Base-by-base conservation (phyloP, 345 rosid genomes). In the Eucalyptus rudis region DNA sequence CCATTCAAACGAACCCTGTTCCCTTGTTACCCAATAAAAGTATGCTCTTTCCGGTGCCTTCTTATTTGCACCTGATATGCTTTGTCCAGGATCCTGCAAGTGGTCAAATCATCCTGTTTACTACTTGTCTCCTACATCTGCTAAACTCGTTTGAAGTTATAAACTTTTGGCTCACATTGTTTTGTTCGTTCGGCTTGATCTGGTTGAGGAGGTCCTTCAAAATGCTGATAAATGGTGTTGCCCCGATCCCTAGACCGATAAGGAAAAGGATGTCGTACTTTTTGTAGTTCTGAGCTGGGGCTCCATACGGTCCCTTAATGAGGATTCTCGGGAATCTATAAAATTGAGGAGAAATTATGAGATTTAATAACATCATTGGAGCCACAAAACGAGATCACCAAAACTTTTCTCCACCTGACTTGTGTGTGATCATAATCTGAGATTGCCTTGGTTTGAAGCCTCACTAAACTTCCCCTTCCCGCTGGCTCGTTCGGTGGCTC, bases 1-100 rank as follows among this genome's bases (percentile, higher is more conserved):
- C 99, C 99, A 98, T 86, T 98, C 99, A 85, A 97, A 98, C 27
- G 99, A 98, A 87, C 94, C 92, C 93, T 98, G 99, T 90, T 98
- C 99, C 90, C 99, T 95, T 33, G 99, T 98, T 7, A 97, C 99
- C 99, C 99, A 98, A 88, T 95, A 97, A 85, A 98, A 98, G 80
- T 98, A 97, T 8, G 99, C 99, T 92, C 99, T 94, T 89, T 94
- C 97, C 4, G 99, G 98, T 87, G 91, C 93, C 90, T 91, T 95
- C 90, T 80, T 91, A 17, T 59, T 49, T 8, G 87, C 89, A 33
- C 87, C 87, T 56, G 86, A 36, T 44, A 27, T 40, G 49, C 54
- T 64, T 31, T 85, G 43, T 22, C 58, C 83, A 44, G 83, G 44
- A 85, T 62, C 90, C 90, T 88, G 87, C 90, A 85, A 7, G 43